Conservation (phyloP, 1,284 basidiomycete species). For the Trichosporon faecale region DNA sequence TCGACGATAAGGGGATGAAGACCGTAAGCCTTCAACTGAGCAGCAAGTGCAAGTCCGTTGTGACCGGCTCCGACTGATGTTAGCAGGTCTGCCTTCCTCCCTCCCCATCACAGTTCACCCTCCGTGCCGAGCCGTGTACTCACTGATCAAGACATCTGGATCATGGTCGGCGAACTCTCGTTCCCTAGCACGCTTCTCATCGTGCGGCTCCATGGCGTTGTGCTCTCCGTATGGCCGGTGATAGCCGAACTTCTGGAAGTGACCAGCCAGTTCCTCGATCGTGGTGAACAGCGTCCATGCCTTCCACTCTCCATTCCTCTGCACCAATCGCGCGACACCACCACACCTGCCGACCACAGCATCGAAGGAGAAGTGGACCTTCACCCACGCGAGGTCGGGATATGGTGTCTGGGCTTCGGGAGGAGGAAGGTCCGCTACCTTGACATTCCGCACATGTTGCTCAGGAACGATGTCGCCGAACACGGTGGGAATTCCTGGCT, state of each 20-base stretch:
- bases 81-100: not conserved
- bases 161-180: not conserved
- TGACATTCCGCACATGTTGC: not conserved
- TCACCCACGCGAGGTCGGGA: not conserved
- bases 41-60: conserved; percentile 62
- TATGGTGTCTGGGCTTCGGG: not conserved
- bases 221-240: not conserved
- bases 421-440: not conserved
- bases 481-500: not conserved
- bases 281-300: not conserved
- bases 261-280: not conserved
- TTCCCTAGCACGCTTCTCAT: not conserved
- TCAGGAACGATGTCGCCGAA: not conserved
- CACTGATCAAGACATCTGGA: not conserved
- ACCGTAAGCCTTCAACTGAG: conserved; percentile 60
- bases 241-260: not conserved
- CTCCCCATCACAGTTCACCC: too few relatives aligned
- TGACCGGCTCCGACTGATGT: conserved; percentile 61
- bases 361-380: not conserved
- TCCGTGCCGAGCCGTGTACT: not conserved
- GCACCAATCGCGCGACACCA: not conserved
- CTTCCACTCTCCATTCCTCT: not conserved
- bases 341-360: not conserved
- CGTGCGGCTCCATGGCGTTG: not conserved
- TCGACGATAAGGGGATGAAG: conserved; percentile 60